Evolutionary conservation across 352 stramenopile genomes (phyloP).

Genomic region (Pythium brachiatum): DNA sequence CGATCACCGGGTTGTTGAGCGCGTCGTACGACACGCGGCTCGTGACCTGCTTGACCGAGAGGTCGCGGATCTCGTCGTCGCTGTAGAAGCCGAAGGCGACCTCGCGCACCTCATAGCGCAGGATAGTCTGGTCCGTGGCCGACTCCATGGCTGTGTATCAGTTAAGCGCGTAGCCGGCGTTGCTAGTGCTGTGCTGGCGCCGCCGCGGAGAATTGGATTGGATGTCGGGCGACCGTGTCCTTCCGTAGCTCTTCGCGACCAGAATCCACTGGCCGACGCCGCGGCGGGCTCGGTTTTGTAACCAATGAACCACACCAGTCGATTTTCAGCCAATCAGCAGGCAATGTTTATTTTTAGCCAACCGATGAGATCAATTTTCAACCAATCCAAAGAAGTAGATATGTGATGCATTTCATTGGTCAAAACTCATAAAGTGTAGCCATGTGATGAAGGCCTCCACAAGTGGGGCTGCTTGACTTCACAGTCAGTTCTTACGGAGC

Average conservation of each 20-base stretch:
- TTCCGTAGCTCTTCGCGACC: constrained; percentile 20
- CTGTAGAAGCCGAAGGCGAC: constrained; percentile 97
- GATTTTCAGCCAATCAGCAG: constrained; percentile 24
- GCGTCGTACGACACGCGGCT: constrained; percentile 94
- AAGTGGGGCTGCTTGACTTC: background rate
- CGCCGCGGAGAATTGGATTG: constrained; percentile 5
- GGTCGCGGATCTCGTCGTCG: constrained; percentile 95
- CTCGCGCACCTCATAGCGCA: constrained; percentile 89
- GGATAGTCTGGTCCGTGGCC: constrained; percentile 87
- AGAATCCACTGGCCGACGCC: constrained; percentile 19
- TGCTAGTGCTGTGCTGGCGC: background rate
- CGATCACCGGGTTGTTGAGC: constrained; percentile 93
- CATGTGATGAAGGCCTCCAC: constrained; percentile 6
- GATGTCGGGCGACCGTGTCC: constrained; percentile 3
- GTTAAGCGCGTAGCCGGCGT: background rate
- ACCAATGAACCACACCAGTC: constrained; percentile 23
- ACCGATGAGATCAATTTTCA: constrained; percentile 25
- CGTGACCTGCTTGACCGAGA: constrained; percentile 97
- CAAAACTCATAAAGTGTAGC: constrained; percentile 24
- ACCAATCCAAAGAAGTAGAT: constrained; percentile 26
- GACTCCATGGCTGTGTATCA: constrained; percentile 64
- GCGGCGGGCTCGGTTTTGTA: constrained; percentile 6
- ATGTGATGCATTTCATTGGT: constrained; percentile 16
- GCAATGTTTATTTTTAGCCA: constrained; percentile 26
- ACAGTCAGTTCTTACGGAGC: constrained; percentile 26